phyloP scores from a whole-genome alignment of 2,329 filamentous ascomycete species.

The Apiospora phragmitis region DNA sequence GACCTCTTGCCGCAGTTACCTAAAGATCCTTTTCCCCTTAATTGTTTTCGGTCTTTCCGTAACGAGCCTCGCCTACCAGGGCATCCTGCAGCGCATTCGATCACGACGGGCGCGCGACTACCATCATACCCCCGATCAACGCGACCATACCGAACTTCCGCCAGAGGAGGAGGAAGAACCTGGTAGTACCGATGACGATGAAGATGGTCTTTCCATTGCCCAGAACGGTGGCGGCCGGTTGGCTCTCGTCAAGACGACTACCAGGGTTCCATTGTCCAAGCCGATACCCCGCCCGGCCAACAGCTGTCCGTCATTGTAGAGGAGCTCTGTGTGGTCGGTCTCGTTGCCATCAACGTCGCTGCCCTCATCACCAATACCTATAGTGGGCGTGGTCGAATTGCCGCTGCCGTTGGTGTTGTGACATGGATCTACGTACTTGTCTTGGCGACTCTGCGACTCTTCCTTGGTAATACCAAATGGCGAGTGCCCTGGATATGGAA shows the following conservation, averaged over 20 bases:
- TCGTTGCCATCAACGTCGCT: constrained; percentile 68
- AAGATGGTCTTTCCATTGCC: constrained; percentile 55
- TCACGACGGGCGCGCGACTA: constrained; percentile 59
- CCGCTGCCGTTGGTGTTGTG: constrained; percentile 66
- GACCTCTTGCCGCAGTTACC: constrained; percentile 56
- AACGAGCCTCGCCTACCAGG: constrained; percentile 61
- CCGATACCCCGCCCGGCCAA: constrained; percentile 76
- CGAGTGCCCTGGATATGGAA: constrained; percentile 80
- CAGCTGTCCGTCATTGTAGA: constrained; percentile 71
- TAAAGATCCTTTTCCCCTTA: constrained; percentile 79
- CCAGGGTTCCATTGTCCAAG: constrained; percentile 66
- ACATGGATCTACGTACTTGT: constrained; percentile 81
- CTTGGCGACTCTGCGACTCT: constrained; percentile 72
- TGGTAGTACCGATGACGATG: constrained; percentile 57
- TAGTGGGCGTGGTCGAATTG: constrained; percentile 56
- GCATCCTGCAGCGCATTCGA: constrained; percentile 52
- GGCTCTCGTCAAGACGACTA: constrained; percentile 59
- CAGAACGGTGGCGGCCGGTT: constrained; percentile 51
- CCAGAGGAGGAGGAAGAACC: constrained; percentile 47
- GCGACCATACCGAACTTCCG: constrained; percentile 53
- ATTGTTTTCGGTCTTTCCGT: constrained; percentile 70
- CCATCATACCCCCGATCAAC: constrained; percentile 49
- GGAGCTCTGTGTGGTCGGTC: constrained; percentile 69
- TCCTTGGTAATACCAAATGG: constrained; percentile 64
- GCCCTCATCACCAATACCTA: constrained; percentile 63